Evolutionary conservation across 306 rosid species (phyloP).

Genomic region (Psophocarpus tetragonolobus): DNA sequence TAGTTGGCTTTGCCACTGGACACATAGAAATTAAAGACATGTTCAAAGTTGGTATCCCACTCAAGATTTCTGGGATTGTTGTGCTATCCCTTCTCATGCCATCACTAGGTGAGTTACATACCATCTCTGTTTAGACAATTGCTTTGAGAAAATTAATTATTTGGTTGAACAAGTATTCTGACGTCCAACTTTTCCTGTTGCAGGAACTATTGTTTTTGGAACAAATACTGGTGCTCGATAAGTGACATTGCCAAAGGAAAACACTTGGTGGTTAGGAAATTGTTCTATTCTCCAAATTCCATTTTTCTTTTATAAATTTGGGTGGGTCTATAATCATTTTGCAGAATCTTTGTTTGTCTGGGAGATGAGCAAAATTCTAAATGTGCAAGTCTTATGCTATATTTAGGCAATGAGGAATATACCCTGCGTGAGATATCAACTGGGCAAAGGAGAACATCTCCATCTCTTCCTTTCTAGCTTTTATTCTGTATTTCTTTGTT

Average conservation of each 20-base stretch:
- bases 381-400: neutral
- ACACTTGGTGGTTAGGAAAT: neutral
- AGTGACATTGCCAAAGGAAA: conserved; percentile 14
- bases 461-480: neutral
- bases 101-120: conserved; percentile 59
- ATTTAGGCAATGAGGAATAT: neutral
- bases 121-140: neutral
- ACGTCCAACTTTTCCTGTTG: conserved; percentile 28
- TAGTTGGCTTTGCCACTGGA: conserved; percentile 82
- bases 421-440: neutral
- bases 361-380: neutral
- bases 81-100: conserved; percentile 73
- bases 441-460: neutral
- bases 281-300: conserved; percentile 2
- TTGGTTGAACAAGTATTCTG: neutral
- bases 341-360: neutral
- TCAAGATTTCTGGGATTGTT: conserved; percentile 65
- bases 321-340: neutral
- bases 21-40: conserved; percentile 69
- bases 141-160: neutral
- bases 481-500: neutral
- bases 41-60: conserved; percentile 75
- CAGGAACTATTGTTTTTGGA: conserved; percentile 73
- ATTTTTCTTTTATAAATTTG: neutral
- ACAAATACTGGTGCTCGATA: conserved; percentile 29